Conservation (phyloP, 495 filamentous ascomycete species). For the Aspergillus conjunctus region DNA sequence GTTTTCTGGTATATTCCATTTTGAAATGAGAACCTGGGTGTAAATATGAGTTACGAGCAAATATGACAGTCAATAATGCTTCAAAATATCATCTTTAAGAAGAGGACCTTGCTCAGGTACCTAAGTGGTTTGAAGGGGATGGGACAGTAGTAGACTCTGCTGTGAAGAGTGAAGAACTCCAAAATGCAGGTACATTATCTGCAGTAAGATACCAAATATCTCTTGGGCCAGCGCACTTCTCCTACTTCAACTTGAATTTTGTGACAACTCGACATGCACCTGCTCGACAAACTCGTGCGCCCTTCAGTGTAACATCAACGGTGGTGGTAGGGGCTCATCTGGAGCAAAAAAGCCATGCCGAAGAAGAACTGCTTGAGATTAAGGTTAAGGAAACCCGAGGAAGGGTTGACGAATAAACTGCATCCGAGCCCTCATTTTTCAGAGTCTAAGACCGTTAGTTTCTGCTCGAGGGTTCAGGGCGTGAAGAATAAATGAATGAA, state of each 20-base stretch:
- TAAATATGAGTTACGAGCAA: conserved; percentile 1
- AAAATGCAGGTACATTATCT: conserved; percentile 4
- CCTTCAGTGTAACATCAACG: conserved; percentile 16
- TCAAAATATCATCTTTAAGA: not conserved
- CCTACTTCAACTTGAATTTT: not conserved
- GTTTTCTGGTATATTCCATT: conserved; percentile 17
- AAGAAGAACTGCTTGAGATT: not conserved
- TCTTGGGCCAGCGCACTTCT: conserved; percentile 1
- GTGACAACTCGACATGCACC: conserved; percentile 20
- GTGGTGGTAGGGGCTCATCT: not conserved
- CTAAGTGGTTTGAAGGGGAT: not conserved
- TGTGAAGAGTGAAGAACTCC: too few relatives aligned
- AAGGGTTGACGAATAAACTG: not conserved
- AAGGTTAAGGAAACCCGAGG: not conserved
- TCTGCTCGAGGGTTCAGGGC: not conserved
- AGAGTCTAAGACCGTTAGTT: not conserved
- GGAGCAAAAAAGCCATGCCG: not conserved
- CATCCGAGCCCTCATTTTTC: not conserved
- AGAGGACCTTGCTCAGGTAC: too few relatives aligned
- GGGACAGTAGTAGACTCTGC: not conserved
- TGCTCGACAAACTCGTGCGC: conserved; percentile 25
- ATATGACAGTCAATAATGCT: not conserved
- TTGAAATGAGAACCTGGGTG: conserved; percentile 1
- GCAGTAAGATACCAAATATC: not conserved
- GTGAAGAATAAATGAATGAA: not conserved